Conservation (phyloP, 768 basidiomycete species). For the Sarcodon sp. region DNA sequence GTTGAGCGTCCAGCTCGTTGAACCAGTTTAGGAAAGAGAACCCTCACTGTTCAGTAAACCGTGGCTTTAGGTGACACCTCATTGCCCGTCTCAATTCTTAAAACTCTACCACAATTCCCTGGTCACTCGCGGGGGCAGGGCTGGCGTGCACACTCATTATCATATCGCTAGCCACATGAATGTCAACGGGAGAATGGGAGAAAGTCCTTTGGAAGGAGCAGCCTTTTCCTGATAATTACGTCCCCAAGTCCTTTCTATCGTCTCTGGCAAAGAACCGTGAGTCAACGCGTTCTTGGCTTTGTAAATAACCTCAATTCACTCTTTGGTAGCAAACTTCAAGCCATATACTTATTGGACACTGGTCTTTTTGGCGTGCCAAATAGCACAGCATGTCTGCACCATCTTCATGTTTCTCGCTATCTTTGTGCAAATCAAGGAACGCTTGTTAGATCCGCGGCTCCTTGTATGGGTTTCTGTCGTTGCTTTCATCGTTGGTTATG, state of each 20-base stretch:
- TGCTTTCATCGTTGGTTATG: conserved; percentile 49
- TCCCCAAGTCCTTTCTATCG: conserved; percentile 67
- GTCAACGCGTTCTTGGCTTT: conserved; percentile 12
- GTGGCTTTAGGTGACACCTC: not conserved
- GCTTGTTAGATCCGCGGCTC: conserved; percentile 51
- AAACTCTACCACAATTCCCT: conserved; percentile 4
- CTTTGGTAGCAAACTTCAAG: conserved; percentile 54
- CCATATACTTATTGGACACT: conserved; percentile 70
- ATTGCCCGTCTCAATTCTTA: not conserved
- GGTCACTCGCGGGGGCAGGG: not conserved
- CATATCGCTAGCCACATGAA: conserved; percentile 8
- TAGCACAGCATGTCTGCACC: conserved; percentile 76
- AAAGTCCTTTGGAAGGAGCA: conserved; percentile 72
- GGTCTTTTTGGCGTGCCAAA: conserved; percentile 54
- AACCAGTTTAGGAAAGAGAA: too few relatives aligned
- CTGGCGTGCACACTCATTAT: not conserved
- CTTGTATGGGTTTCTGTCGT: conserved; percentile 53
- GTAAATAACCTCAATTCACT: not conserved
- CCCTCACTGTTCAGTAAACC: too few relatives aligned
- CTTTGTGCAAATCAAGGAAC: conserved; percentile 60
- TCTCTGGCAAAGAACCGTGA: conserved; percentile 70
- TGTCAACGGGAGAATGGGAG: conserved; percentile 36
- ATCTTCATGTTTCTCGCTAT: conserved; percentile 74
- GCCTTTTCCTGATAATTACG: conserved; percentile 75
- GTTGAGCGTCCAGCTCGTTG: too few relatives aligned